A percentile compares a stretch with the other conserved stretches of the same genome.
phyloP scores from a whole-genome alignment of 2,329 filamentous ascomycete species.

The Huntiella abstrusa region DNA sequence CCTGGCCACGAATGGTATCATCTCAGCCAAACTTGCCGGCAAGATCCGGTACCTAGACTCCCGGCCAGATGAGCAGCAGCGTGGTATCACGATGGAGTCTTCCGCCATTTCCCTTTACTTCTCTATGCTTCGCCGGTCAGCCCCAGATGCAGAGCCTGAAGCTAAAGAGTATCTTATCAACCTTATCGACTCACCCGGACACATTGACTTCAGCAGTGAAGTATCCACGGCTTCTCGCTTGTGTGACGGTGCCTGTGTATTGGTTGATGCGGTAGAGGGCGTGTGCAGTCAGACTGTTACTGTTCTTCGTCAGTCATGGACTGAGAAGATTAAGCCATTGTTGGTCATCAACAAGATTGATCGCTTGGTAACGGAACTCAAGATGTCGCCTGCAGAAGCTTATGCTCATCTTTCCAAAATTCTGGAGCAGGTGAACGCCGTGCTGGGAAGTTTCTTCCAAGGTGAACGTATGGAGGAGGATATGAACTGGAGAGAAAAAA shows the following conservation, averaged over 20 bases:
- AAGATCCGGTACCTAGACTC: conserved; percentile 98
- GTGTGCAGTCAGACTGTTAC: conserved; percentile 98
- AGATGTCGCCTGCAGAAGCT: conserved; percentile 80
- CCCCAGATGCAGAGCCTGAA: conserved; percentile 47
- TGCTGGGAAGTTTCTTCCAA: conserved; percentile 93
- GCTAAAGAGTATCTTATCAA: conserved; percentile 90
- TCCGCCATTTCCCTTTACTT: conserved; percentile 95
- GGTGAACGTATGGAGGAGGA: conserved; percentile 98
- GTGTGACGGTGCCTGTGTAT: conserved; percentile 82
- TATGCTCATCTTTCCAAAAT: conserved; percentile 78
- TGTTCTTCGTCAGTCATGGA: conserved; percentile 85
- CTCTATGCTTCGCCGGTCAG: conserved; percentile 61
- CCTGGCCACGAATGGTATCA: conserved; percentile 97
- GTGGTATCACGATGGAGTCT: conserved; percentile 99
- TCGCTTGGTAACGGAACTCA: conserved; percentile 77
- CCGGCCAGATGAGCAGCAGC: conserved; percentile 80
- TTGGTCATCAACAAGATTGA: conserved; percentile 99
- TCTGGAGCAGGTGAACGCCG: conserved; percentile 89
- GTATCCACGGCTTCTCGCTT: conserved; percentile 88
- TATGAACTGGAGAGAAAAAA: conserved; percentile 79
- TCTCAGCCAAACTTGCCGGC: conserved; percentile 89
- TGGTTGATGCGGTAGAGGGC: conserved; percentile 92
- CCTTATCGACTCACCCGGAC: conserved; percentile 89
- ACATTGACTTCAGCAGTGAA: conserved; percentile 97
- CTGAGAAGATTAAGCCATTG: conserved; percentile 83